Evolutionary conservation across 1,139 yeast species (phyloP).

Genomic region (Zhuliangozyma blackwelliae): DNA sequence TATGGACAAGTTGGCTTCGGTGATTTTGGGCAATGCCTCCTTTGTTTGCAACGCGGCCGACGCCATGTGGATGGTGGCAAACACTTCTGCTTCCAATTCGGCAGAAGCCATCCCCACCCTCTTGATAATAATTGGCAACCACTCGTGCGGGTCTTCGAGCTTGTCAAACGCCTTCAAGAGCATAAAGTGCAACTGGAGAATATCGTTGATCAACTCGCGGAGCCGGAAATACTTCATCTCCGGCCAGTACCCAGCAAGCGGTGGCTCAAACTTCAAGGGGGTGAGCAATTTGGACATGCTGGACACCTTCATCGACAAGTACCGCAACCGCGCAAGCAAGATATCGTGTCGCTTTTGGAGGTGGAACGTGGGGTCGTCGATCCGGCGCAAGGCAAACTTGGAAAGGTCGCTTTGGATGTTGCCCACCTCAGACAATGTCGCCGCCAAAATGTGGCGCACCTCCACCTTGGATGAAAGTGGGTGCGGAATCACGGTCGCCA

Average conservation of each 20-base stretch:
- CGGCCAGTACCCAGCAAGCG: slow-evolving; percentile 36
- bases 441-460: slow-evolving; percentile 22
- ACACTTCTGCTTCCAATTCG: slow-evolving; percentile 28
- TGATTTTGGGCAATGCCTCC: slow-evolving; percentile 29
- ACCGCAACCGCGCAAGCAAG: slow-evolving; percentile 20
- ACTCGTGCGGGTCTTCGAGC: slow-evolving; percentile 23
- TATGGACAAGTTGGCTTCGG: slow-evolving; percentile 29
- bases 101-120: slow-evolving; percentile 32
- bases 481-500: slow-evolving; percentile 29
- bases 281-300: slow-evolving; percentile 20
- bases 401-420: slow-evolving; percentile 28
- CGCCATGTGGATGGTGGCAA: slow-evolving; percentile 31
- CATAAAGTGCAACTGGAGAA: slow-evolving; percentile 25
- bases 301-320: slow-evolving; percentile 20
- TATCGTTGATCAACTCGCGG: slow-evolving; percentile 23
- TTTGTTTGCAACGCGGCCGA: slow-evolving; percentile 25
- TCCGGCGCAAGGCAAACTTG: slow-evolving; percentile 23
- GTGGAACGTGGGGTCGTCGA: slow-evolving; percentile 18
- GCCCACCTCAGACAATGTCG: slow-evolving; percentile 23
- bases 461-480: slow-evolving; percentile 29
- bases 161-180: slow-evolving; percentile 23
- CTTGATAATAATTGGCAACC: slow-evolving; percentile 24
- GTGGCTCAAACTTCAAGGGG: slow-evolving; percentile 29
- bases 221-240: slow-evolving; percentile 22
- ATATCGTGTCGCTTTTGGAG: slow-evolving; percentile 21